Percentiles rank a stretch among this genome's conserved stretches.
These are phyloP conservation scores for Aspergillus pseudoterreus DNA, from an alignment of 2,329 filamentous ascomycete genomes.

Conservation along the genomic window DNA sequence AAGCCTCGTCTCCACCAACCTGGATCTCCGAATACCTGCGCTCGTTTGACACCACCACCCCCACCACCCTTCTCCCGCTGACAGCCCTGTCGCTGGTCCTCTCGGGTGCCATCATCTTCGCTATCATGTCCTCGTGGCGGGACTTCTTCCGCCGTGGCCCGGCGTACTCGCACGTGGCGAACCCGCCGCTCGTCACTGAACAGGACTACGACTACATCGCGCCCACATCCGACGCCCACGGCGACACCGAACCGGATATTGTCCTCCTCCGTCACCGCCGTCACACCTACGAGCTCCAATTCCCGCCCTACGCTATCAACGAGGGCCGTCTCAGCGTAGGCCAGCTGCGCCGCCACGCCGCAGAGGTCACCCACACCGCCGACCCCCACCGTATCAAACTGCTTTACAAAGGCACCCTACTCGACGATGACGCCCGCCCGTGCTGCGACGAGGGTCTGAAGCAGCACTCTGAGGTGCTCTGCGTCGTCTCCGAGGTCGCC, in stretches of 20 bases:
- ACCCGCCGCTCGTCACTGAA: conserved; percentile 34
- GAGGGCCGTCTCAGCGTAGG: conserved; percentile 43
- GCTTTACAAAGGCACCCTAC: conserved; percentile 45
- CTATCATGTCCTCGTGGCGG: conserved; percentile 33
- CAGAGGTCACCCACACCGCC: conserved; percentile 31
- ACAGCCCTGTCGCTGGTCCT: conserved; percentile 10
- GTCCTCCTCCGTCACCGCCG: conserved; percentile 42
- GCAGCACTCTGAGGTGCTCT: conserved; percentile 46
- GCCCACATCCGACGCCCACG: conserved; percentile 13
- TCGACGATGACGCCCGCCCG: conserved; percentile 38
- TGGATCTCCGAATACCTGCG: conserved; percentile 5
- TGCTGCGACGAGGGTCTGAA: conserved; percentile 45
- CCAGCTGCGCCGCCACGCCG: conserved; percentile 39
- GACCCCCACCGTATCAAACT: conserved; percentile 39
- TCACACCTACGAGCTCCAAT: conserved; percentile 41
- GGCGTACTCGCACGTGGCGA: conserved; percentile 22
- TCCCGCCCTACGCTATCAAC: conserved; percentile 46
- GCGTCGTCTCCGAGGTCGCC: conserved; percentile 41
- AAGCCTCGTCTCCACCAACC: conserved; percentile 17
- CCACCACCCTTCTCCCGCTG: conserved; percentile 19
- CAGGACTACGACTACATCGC: conserved; percentile 39
- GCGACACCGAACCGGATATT: conserved; percentile 40
- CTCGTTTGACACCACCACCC: conserved; percentile 17
- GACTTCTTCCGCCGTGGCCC: conserved; percentile 31
- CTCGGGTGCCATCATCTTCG: conserved; percentile 25